These are phyloP conservation scores for Mycena metata DNA, from an alignment of 768 basidiomycete species.

Conservation along the genomic window DNA sequence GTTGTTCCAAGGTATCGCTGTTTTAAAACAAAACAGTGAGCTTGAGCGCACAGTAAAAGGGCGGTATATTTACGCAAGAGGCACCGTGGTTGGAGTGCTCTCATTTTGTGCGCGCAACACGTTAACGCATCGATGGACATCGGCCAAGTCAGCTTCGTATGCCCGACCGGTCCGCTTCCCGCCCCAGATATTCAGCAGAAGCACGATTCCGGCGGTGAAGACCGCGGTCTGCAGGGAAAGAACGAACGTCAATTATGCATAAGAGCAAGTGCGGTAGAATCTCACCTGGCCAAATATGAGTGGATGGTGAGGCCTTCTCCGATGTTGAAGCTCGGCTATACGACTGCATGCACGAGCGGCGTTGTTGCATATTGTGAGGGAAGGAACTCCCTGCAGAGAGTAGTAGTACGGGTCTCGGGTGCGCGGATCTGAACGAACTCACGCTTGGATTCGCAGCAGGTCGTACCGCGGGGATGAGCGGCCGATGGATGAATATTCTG, in stretches of 20 bases:
- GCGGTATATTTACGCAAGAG: neutral
- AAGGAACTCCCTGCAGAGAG: conserved; percentile 56
- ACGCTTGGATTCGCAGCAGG: no score
- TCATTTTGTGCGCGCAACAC: neutral
- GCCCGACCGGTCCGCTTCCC: neutral
- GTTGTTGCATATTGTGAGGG: conserved; percentile 76
- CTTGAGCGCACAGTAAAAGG: neutral
- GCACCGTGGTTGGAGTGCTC: neutral
- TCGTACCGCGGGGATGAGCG: no score
- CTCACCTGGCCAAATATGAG: conserved; percentile 26
- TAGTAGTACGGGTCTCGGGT: no score
- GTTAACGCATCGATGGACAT: neutral
- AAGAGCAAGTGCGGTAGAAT: neutral
- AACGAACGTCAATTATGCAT: no score
- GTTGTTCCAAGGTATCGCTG: neutral
- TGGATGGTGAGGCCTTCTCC: conserved; percentile 36
- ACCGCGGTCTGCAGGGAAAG: conserved; percentile 20
- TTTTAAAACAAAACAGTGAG: neutral
- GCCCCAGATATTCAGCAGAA: neutral
- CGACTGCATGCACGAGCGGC: conserved; percentile 72
- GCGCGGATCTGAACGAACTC: no score
- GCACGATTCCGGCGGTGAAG: neutral
- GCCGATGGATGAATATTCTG: no score
- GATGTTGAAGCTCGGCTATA: conserved; percentile 62
- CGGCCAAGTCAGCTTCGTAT: neutral